Evolutionary conservation across 2,329 filamentous ascomycete species (phyloP).

Genomic region (Pseudogymnoascus sp.): DNA sequence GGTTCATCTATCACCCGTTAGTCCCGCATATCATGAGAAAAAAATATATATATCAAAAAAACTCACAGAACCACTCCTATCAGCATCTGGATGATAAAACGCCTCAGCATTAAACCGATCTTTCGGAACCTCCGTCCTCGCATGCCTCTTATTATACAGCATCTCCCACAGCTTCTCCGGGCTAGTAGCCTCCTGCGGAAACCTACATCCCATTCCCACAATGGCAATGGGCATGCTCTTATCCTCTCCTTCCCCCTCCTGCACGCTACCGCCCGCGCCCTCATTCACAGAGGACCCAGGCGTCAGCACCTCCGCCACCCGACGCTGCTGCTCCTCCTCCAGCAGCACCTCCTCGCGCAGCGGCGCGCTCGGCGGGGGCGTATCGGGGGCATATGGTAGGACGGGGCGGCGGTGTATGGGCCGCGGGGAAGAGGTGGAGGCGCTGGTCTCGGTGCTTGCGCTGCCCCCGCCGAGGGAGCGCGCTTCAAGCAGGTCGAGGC

Average conservation of each 20-base stretch:
- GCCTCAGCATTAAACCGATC: conserved; percentile 40
- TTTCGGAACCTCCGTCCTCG: conserved; percentile 27
- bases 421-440: neutral
- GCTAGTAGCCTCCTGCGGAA: conserved; percentile 30
- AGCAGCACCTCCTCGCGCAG: neutral
- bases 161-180: conserved; percentile 33
- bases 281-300: neutral
- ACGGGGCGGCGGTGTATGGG: neutral
- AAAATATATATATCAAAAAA: conserved; percentile 14
- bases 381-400: neutral
- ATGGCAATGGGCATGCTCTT: conserved; percentile 27
- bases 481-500: neutral
- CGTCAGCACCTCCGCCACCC: neutral
- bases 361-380: neutral
- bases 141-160: conserved; percentile 30
- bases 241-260: neutral
- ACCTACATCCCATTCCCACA: conserved; percentile 30
- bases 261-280: neutral
- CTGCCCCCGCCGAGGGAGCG: neutral
- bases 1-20: conserved; percentile 15
- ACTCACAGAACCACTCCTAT: conserved; percentile 19
- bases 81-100: conserved; percentile 44
- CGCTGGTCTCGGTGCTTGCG: neutral
- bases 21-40: neutral
- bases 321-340: neutral